Evolutionary conservation across 2,329 filamentous ascomycete genomes (phyloP).

Genomic region (Stagonosporopsis tanaceti): DNA sequence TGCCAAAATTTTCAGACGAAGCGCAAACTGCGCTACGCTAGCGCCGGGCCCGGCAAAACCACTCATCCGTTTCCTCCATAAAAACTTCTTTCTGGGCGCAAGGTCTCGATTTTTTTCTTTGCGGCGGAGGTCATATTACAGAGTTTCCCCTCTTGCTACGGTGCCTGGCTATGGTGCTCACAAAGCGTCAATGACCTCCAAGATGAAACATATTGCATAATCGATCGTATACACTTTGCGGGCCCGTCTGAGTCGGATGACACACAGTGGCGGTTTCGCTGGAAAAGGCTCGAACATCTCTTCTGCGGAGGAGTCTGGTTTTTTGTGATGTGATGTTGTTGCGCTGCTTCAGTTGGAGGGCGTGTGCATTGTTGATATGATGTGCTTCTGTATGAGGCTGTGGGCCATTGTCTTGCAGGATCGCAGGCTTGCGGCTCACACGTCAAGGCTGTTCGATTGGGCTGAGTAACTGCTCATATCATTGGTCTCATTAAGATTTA

Average conservation of each 20-base stretch:
- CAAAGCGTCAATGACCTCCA: constrained; percentile 81
- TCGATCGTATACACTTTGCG: constrained; percentile 54
- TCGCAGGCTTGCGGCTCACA: not conserved
- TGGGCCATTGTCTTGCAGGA: not conserved
- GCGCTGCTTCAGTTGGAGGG: not conserved
- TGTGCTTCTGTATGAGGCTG: not conserved
- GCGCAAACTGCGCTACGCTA: constrained; percentile 1
- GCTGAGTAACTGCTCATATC: constrained; percentile 7
- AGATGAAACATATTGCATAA: constrained; percentile 78
- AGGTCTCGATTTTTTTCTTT: constrained; percentile 68
- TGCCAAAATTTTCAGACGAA: constrained; percentile 1
- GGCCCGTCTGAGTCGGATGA: constrained; percentile 33
- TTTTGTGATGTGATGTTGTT: not conserved
- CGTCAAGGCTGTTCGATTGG: not conserved
- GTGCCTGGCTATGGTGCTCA: constrained; percentile 56
- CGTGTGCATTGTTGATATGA: not conserved
- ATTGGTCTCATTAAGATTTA: constrained; percentile 16
- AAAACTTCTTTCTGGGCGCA: constrained; percentile 29
- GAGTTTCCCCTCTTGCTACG: constrained; percentile 80
- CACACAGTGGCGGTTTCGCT: constrained; percentile 47
- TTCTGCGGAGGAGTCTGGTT: not conserved
- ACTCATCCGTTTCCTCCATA: constrained; percentile 19
- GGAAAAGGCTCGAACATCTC: constrained; percentile 64
- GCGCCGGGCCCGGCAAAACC: constrained; percentile 16
- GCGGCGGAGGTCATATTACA: constrained; percentile 73